These are phyloP conservation scores for Sporodiniella umbellata DNA, from an alignment of 371 early-diverging fungal genomes.

Conservation along the genomic window DNA sequence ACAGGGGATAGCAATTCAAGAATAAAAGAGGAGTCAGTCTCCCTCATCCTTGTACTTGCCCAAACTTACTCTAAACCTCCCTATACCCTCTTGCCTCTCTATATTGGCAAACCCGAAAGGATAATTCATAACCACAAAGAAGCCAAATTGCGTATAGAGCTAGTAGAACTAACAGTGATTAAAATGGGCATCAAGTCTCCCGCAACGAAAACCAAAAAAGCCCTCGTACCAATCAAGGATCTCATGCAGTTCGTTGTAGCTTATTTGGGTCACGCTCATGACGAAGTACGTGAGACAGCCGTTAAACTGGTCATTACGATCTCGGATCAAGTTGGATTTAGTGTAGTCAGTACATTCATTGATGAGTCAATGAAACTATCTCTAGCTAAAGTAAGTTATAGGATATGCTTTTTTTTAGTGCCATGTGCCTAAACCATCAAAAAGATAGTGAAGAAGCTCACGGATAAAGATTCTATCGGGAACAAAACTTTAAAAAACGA, in stretches of 20 bases:
- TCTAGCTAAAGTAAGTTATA: conserved; percentile 21
- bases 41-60: conserved; percentile 52
- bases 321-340: conserved; percentile 34
- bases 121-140: conserved; percentile 36
- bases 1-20: conserved; percentile 61
- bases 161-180: conserved; percentile 49
- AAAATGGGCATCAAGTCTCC: conserved; percentile 40
- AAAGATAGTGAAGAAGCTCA: conserved; percentile 30
- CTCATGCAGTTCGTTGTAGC: conserved; percentile 61
- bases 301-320: conserved; percentile 55
- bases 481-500: conserved; percentile 1
- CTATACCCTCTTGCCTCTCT: conserved; percentile 51
- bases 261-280: conserved; percentile 59
- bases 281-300: conserved; percentile 67
- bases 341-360: conserved; percentile 28
- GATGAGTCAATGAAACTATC: conserved; percentile 23
- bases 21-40: conserved; percentile 46
- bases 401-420: too few relatives aligned
- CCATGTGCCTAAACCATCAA: background rate
- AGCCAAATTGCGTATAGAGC: conserved; percentile 44
- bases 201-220: background rate
- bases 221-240: conserved; percentile 25
- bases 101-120: conserved; percentile 40
- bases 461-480: conserved; percentile 10
- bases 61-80: conserved; percentile 48